Base-by-base conservation (phyloP, 2,329 filamentous ascomycete genomes). In the Xylaria sp. region DNA sequence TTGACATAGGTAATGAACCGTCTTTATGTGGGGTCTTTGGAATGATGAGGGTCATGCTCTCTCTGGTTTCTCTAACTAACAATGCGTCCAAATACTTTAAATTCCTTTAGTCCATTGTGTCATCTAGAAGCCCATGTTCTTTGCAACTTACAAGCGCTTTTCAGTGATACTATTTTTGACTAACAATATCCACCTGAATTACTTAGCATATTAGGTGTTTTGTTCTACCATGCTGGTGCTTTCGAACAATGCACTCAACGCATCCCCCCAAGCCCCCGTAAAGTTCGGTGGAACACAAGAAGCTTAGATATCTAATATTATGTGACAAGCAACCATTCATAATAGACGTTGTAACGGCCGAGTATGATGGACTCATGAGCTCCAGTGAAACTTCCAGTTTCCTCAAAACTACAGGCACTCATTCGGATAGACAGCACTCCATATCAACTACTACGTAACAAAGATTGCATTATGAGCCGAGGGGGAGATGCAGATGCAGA, bases 401-500 rank as follows among this genome's bases (percentile, higher is more conserved):
- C 21, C 9, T 3, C 23, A 18, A 40, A 16, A 1, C 8, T 10
- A 57, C 5, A 35, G 37, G 25, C 50, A 48, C n/a, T 25, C 47
- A 5, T 21, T 51, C 59, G n/a, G 23, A 32, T 25, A 35, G 1
- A 29, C 48, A 57, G 37, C 27, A 42, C 13, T 21, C 29, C 3
- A 48, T 27, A 42, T 55, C 54, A 18, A 32, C 8, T 23, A 27
- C 23, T 29, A 5, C 32, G 42, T n/a, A n/a, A n/a, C n/a, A n/a
- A n/a, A n/a, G 6, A 27, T 10, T 25, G 16, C 48, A 42, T 29
- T 44, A 25, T 35, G 13, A 9, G 50, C 3, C 16, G 42, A 60
- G 32, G 27, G n/a, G 44, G 44, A 42, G 18, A 53, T 65, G 47
- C 35, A 47, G 27, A 23, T 54, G 23, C 47, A 5, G 47, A 54